Evolutionary conservation across 2,329 filamentous ascomycete species (phyloP).

Genomic region (Xylaria sp.): DNA sequence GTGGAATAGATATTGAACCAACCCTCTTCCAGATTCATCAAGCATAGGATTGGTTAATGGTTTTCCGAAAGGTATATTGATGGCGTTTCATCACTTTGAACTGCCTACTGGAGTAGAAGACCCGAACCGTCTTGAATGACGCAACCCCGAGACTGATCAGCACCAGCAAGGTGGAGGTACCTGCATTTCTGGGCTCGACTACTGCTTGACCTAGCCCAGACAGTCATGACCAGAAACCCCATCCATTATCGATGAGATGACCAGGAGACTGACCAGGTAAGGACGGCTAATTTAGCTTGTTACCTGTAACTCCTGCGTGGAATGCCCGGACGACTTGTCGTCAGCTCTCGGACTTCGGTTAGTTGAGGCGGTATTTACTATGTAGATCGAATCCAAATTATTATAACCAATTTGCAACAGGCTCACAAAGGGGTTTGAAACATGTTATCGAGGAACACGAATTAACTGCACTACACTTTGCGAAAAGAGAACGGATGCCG

Average conservation of each 20-base stretch:
- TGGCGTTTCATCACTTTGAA: not conserved
- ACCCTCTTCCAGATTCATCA: no score
- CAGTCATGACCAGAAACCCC: not conserved
- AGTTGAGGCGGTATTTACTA: not conserved
- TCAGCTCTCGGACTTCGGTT: not conserved
- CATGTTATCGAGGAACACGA: no score
- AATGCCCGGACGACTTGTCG: conserved; percentile 4
- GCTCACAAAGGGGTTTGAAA: not conserved
- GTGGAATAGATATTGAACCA: no score
- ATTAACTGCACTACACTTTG: not conserved
- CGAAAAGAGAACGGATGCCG: not conserved
- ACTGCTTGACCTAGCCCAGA: not conserved
- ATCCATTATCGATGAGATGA: not conserved
- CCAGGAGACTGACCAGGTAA: no score
- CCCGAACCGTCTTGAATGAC: not conserved
- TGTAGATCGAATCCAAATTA: not conserved
- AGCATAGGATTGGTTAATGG: not conserved
- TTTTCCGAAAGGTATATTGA: not conserved
- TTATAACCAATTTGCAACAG: not conserved
- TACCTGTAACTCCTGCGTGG: not conserved
- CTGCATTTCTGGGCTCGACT: conserved; percentile 8
- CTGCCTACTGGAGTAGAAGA: not conserved
- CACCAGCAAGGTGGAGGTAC: conserved; percentile 10
- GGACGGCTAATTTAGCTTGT: not conserved
- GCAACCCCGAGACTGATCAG: conserved; percentile 2